These are phyloP conservation scores for Capsicum chinense DNA, from an alignment of 257 asterid genomes.

Conservation along the genomic window DNA sequence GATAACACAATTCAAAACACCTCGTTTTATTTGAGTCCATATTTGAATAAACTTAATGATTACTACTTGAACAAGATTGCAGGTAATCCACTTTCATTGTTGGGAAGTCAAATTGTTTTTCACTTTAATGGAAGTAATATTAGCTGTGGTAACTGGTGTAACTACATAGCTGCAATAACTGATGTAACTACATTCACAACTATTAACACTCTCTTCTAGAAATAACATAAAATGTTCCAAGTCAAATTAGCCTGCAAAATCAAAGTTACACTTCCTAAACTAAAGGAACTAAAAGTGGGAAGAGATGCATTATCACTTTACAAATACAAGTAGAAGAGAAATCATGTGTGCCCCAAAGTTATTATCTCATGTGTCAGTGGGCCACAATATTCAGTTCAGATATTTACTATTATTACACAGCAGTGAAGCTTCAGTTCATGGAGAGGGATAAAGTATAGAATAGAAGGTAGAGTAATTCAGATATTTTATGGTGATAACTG, in stretches of 20 bases:
- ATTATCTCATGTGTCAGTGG: not conserved
- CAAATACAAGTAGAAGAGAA: conserved; percentile 2
- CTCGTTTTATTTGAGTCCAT: not conserved
- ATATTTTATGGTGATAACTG: conserved; percentile 5
- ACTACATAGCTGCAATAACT: not conserved
- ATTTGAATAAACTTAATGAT: not conserved
- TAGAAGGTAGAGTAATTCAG: not conserved
- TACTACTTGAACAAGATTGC: not conserved
- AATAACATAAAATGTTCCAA: not conserved
- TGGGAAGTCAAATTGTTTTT: not conserved
- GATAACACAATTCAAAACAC: conserved; percentile 1
- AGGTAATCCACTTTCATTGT: not conserved
- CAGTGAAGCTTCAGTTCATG: not conserved
- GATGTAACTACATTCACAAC: not conserved
- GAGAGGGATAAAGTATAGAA: conserved; percentile 1
- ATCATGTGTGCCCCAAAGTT: not conserved
- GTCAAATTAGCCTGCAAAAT: not conserved
- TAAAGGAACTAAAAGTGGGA: conserved; percentile 8
- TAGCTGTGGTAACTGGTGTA: not conserved
- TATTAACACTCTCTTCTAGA: not conserved
- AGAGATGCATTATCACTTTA: not conserved
- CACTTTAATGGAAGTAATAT: conserved; percentile 8
- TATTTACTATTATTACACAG: not conserved
- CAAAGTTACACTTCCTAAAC: not conserved
- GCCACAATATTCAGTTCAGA: not conserved